Base-by-base conservation (phyloP, 2,329 filamentous ascomycete species). In the Endocalyx cinctus region DNA sequence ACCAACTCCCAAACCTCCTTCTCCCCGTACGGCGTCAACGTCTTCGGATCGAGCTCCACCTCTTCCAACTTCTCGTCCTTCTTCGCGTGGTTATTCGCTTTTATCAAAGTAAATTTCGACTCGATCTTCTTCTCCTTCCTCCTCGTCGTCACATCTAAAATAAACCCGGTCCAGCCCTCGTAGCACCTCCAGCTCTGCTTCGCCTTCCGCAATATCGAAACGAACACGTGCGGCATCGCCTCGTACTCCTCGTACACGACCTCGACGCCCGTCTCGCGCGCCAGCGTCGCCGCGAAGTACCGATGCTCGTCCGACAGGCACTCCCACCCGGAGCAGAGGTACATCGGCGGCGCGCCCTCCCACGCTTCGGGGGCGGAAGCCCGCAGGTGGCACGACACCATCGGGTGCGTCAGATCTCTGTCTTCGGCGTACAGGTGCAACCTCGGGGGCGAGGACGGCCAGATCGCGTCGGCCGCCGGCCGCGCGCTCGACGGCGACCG, bases 221-320 rank as follows among this genome's bases (percentile, higher is more conserved):
- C 75, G 51, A 87, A 90, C 46, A 76, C 79, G 59, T 89, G 85
- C 34, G 86, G 84, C 85, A 90, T 90, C 4, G 77, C 82, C 55
- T 88, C 80, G 53, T 79, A 92, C 59, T 87, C 76, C 53, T 85
- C 77, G 48, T 79, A 83, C 4, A 76, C 67, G 0, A 89, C 74
- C 0, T 50, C 51, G 1, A 82, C 80, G 5, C 74, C 77, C n/a
- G n/a, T n/a, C 28, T 83, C 74, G 6, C 48, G 43, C 12, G 65
- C 64, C 10, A 84, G 64, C 25, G 70, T 67, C 25, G 63, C 58
- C 0, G 79, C 82, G 3, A 86, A 52, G 33, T 76, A 75, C 42
- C 69, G 70, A 39, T 69, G 70, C 55, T 88, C 84, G 54, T 87
- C 83, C 1, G 73, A 66, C 8, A 90, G 66, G 46, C 82, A 70